These are phyloP conservation scores for Salvia miltiorrhiza DNA, from an alignment of 257 asterid genomes.

Conservation along the genomic window DNA sequence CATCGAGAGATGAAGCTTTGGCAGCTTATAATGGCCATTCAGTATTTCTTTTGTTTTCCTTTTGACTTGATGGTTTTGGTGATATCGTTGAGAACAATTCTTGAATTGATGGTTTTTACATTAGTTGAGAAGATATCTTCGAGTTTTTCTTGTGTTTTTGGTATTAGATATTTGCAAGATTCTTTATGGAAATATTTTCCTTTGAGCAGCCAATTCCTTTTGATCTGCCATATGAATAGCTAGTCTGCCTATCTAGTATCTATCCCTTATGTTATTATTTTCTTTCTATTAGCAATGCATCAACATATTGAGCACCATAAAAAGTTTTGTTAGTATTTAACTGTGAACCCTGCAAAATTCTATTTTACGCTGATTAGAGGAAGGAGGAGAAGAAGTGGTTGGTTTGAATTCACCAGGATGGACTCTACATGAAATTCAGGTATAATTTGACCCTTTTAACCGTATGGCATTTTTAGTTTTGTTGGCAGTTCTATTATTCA, in stretches of 20 bases:
- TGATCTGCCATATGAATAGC: conserved; percentile 4
- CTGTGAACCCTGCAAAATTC: neutral
- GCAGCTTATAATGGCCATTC: neutral
- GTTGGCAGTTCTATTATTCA: neutral
- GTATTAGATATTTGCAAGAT: neutral
- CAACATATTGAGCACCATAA: neutral
- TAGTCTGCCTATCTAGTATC: conserved; percentile 1
- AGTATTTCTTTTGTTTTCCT: neutral
- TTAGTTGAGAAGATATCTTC: conserved; percentile 13
- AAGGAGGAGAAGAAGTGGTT: neutral
- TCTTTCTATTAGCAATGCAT: neutral
- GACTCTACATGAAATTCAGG: conserved; percentile 6
- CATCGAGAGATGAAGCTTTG: neutral
- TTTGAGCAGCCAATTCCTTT: neutral
- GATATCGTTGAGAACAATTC: conserved; percentile 7
- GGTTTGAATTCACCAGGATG: neutral
- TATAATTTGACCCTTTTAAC: neutral
- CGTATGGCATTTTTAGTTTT: neutral
- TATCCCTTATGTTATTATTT: neutral
- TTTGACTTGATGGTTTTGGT: conserved; percentile 23
- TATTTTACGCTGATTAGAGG: neutral
- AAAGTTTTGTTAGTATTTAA: neutral
- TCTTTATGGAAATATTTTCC: conserved; percentile 5
- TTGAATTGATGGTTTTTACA: conserved; percentile 16
- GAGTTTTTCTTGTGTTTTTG: conserved; percentile 11